phyloP scores from a whole-genome alignment of 495 filamentous ascomycete genomes.

The Talaromyces proteolyticus region DNA sequence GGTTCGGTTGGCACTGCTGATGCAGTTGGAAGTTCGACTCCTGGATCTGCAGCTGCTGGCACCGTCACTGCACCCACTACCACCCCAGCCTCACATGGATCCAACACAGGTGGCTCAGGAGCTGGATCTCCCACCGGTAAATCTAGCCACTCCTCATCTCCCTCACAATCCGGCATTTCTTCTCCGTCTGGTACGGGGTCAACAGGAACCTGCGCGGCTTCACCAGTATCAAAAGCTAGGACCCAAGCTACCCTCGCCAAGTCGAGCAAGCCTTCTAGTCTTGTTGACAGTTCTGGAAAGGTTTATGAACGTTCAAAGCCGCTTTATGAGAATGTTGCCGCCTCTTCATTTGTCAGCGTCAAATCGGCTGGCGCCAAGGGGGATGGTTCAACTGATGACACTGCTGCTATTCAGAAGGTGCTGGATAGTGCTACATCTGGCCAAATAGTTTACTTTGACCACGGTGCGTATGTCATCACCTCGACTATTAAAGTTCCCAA shows the following conservation, averaged over 20 bases:
- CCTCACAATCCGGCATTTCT: not conserved
- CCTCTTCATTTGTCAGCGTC: constrained; percentile 58
- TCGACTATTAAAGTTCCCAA: constrained; percentile 78
- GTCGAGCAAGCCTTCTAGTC: constrained; percentile 27
- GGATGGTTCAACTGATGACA: constrained; percentile 58
- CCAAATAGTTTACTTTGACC: constrained; percentile 82
- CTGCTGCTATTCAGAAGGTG: constrained; percentile 61
- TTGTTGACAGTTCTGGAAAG: constrained; percentile 35
- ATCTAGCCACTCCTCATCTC: not conserved
- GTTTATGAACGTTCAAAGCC: constrained; percentile 65
- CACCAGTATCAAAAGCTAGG: constrained; percentile 26
- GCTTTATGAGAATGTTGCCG: constrained; percentile 50
- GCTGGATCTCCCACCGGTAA: no score
- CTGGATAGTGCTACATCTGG: constrained; percentile 53
- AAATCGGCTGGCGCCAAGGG: constrained; percentile 74
- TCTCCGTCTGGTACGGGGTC: not conserved
- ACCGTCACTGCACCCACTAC: not conserved
- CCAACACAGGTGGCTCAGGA: no score
- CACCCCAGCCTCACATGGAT: not conserved
- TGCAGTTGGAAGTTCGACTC: not conserved
- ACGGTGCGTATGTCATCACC: constrained; percentile 71
- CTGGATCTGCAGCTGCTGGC: not conserved
- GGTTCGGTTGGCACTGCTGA: not conserved
- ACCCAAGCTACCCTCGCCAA: constrained; percentile 31
- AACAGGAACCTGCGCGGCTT: constrained; percentile 22